phyloP scores from a whole-genome alignment of 176 grass and related monocot genomes.

The Zizania latifolia region DNA sequence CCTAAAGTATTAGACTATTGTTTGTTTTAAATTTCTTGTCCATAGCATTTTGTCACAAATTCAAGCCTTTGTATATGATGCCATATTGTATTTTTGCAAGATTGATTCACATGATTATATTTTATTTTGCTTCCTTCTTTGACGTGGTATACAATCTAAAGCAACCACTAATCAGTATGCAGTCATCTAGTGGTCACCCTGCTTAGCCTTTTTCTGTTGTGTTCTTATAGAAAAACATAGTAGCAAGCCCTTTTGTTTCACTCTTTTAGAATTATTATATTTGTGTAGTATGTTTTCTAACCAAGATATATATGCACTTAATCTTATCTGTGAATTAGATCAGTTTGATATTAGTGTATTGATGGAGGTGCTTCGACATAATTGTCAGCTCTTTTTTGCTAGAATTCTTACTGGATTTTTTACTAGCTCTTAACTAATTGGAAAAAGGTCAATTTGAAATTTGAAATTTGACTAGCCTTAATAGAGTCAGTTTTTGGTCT shows the following conservation, averaged over 20 bases:
- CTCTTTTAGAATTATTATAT: neutral
- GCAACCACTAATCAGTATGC: neutral
- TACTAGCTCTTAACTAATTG: neutral
- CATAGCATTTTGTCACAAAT: neutral
- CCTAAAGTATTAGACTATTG: neutral
- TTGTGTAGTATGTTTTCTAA: neutral
- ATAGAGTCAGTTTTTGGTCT: neutral
- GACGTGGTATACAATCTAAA: neutral
- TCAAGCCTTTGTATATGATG: neutral
- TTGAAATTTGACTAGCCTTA: neutral
- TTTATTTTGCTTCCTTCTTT: too few relatives aligned
- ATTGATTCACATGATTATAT: too few relatives aligned
- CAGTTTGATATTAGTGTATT: neutral
- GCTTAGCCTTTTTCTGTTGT: neutral
- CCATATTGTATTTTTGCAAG: neutral
- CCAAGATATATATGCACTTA: neutral
- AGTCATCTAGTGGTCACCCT: neutral
- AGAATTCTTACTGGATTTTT: neutral
- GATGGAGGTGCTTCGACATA: neutral
- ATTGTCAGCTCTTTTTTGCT: neutral
- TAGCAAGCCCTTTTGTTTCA: neutral
- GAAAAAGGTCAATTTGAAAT: neutral
- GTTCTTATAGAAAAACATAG: neutral
- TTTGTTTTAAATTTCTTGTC: slow-evolving; percentile 1
- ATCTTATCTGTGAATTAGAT: neutral